Base-by-base conservation (phyloP, 768 basidiomycete genomes). In the Boletus subparvulus region DNA sequence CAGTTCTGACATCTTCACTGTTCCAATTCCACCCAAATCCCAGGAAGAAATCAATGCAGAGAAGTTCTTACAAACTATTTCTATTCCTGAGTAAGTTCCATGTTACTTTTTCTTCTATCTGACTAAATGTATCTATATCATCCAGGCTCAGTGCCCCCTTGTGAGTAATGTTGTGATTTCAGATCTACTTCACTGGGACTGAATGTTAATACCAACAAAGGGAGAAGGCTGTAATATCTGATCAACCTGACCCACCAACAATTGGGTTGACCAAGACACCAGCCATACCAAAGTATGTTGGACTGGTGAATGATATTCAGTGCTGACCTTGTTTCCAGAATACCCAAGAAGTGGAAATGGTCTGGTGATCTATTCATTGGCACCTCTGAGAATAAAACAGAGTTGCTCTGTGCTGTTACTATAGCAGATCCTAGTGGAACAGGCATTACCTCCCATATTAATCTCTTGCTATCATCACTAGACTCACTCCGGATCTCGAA, bases 301-400 rank as follows among this genome's bases (percentile, higher is more conserved):
- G 24, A 21, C 33, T 43, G 33, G 28, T 47, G 30, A 17, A 40
- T 44, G 2, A 42, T 40, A 41, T 41, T 21, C 14, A 30, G 17
- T 37, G 30, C 56, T 67, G 2, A 68, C 39, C 6, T 40, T 24
- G 39, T 40, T 49, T 41, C 2, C 53, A 87, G 86, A 59, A 81
- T 83, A 40, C 75, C 74, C 21, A 83, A 83, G 65, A 80, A 80
- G 51, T 90, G 82, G 82, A 83, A 76, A 59, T 89, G 88, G 88
- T 72, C 76, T 37, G 87, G 86, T 24, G 72, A 80, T 21, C 72
- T 88, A 30, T 75, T 77, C 52, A 74, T 81, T 21, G 74, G 73
- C 26, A 69, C 69, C 3, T 67, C 68, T 19, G 65, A 70, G 6
- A 73, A 71, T 21, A 69, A 70, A 24, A 67, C 74, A 28, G 77